These are phyloP conservation scores for Coemansia sp. DNA, from an alignment of 192 early-diverging fungal genomes.

Conservation along the genomic window DNA sequence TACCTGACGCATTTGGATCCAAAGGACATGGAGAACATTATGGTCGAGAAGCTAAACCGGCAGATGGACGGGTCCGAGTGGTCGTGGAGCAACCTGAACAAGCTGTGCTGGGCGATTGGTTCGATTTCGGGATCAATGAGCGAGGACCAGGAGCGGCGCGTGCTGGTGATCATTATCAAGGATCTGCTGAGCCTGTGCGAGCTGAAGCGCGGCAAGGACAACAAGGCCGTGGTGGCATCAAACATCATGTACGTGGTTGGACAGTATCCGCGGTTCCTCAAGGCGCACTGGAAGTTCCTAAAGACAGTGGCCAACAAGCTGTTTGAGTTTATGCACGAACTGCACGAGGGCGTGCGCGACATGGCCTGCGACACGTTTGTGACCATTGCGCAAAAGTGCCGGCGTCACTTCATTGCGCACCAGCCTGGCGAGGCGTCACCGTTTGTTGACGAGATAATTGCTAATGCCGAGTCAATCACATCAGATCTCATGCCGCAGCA, in stretches of 20 bases:
- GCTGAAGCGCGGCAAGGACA: slow-evolving; percentile 98
- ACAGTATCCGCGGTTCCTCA: slow-evolving; percentile 99
- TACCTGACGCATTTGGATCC: slow-evolving; percentile 97
- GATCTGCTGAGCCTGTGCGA: slow-evolving; percentile 93
- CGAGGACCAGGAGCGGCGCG: slow-evolving; percentile 96
- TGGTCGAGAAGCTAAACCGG: slow-evolving; percentile 86
- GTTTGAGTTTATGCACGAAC: slow-evolving; percentile 99
- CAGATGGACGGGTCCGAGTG: slow-evolving; percentile 98
- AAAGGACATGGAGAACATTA: slow-evolving; percentile 91
- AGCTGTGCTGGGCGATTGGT: slow-evolving; percentile 99
- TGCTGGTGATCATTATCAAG: slow-evolving; percentile 98
- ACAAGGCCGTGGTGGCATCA: slow-evolving; percentile 98
- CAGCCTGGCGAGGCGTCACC: slow-evolving; percentile 86
- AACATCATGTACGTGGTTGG: slow-evolving; percentile 99
- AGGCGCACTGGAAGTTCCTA: slow-evolving; percentile 99
- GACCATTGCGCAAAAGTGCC: slow-evolving; percentile 98
- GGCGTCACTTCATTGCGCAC: slow-evolving; percentile 90
- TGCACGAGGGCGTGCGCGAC: slow-evolving; percentile 98
- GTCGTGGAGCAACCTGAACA: slow-evolving; percentile 98
- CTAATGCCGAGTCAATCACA: slow-evolving; percentile 77
- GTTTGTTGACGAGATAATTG: slow-evolving; percentile 97
- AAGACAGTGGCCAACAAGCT: slow-evolving; percentile 99
- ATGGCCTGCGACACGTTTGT: slow-evolving; percentile 99
- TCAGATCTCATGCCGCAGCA: slow-evolving; percentile 88
- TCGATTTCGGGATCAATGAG: slow-evolving; percentile 96